These are phyloP conservation scores for Leccinum subspadiceum DNA, from an alignment of 1,284 basidiomycete genomes.

Conservation along the genomic window DNA sequence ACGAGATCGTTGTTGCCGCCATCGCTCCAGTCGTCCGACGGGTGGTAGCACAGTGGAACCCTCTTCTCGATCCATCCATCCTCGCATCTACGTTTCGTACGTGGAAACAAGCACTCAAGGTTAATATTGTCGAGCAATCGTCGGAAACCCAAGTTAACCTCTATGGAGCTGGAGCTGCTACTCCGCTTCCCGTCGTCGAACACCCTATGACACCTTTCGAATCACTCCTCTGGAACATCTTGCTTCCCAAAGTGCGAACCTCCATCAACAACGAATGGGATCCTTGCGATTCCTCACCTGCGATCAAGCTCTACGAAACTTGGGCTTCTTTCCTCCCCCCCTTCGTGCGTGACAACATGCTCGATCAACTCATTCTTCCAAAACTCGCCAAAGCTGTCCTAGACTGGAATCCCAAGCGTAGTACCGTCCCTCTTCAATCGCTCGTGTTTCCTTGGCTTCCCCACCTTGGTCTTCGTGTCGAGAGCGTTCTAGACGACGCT, in stretches of 20 bases:
- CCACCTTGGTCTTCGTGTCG: constrained; percentile 75
- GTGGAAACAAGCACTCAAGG: constrained; percentile 69
- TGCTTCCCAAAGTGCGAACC: constrained; percentile 92
- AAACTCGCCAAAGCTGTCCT: constrained; percentile 85
- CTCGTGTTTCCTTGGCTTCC: constrained; percentile 97
- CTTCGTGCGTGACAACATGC: constrained; percentile 92
- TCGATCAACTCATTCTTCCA: constrained; percentile 93
- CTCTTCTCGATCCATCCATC: constrained; percentile 62
- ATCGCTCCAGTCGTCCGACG: constrained; percentile 78
- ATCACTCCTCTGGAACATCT: constrained; percentile 89
- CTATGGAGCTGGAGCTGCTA: constrained; percentile 48
- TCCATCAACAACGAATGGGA: constrained; percentile 93
- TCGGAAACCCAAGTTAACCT: constrained; percentile 50
- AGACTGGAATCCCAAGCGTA: constrained; percentile 73
- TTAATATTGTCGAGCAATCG: constrained; percentile 45
- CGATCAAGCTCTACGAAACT: constrained; percentile 80
- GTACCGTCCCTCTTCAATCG: constrained; percentile 63
- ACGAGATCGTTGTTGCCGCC: constrained; percentile 91
- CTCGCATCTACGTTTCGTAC: constrained; percentile 64
- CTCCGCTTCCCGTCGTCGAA: constrained; percentile 40
- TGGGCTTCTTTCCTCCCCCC: constrained; percentile 87
- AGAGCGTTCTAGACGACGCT: constrained; percentile 81
- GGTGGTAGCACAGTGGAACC: constrained; percentile 68
- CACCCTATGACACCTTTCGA: constrained; percentile 93
- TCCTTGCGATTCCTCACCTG: constrained; percentile 69